Conservation (phyloP, 2,329 filamentous ascomycete species). For the Xylaria sp. region DNA sequence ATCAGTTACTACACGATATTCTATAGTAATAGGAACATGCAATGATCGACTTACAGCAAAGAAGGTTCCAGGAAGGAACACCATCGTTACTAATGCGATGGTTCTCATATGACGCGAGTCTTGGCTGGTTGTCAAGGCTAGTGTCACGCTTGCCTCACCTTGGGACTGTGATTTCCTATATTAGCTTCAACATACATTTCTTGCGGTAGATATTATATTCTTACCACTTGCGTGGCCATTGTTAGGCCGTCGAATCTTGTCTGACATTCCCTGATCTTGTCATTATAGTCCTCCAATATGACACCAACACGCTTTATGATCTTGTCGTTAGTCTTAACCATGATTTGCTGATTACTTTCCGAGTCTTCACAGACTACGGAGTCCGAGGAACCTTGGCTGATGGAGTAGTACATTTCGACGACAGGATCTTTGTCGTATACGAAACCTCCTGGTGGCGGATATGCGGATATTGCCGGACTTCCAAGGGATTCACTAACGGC, state of each 20-base stretch:
- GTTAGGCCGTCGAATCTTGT: slow-evolving; percentile 1
- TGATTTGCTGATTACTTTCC: background rate
- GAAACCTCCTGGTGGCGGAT: too few species aligned
- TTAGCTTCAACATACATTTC: too few species aligned
- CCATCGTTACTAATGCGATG: slow-evolving; percentile 7
- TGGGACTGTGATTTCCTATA: background rate
- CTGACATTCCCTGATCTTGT: slow-evolving; percentile 1
- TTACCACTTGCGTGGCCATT: slow-evolving; percentile 6
- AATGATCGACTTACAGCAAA: slow-evolving; percentile 1
- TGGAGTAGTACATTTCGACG: too few species aligned
- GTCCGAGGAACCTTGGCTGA: too few species aligned
- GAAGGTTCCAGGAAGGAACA: slow-evolving; percentile 9
- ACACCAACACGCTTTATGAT: background rate
- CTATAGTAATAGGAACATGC: background rate
- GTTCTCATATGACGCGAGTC: background rate
- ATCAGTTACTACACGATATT: background rate
- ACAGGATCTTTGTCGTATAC: too few species aligned
- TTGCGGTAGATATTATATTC: too few species aligned
- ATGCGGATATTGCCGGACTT: too few species aligned
- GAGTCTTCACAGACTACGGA: too few species aligned
- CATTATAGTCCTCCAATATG: slow-evolving; percentile 2
- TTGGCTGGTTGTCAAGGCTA: background rate
- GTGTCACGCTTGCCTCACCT: background rate
- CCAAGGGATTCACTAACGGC: too few species aligned
- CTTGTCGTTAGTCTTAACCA: background rate